These are phyloP conservation scores for Acanthamoeba culbertsoni DNA, from an alignment of 208 protist species.

Conservation along the genomic window DNA sequence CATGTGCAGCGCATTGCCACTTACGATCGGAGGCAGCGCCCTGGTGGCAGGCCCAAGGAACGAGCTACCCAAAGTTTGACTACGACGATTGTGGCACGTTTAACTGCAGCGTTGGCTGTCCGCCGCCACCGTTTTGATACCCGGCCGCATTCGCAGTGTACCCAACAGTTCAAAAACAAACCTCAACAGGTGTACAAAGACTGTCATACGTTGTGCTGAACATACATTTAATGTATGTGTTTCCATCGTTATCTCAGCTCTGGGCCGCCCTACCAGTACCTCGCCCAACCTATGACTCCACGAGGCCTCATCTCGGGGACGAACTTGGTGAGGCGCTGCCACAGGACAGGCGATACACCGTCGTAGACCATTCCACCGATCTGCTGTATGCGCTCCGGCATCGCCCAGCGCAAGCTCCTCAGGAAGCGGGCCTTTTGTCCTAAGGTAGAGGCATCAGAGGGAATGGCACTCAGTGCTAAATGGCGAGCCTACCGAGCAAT, in stretches of 20 bases:
- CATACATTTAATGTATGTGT: too few species aligned
- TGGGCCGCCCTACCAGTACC: not conserved
- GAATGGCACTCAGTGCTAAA: not conserved
- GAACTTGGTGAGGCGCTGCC: constrained; percentile 28
- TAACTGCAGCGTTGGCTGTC: not conserved
- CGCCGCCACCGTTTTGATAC: not conserved
- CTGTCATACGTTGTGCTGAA: too few species aligned
- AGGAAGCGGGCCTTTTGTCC: constrained; percentile 12
- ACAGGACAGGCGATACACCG: constrained; percentile 19
- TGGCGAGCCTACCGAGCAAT: not conserved
- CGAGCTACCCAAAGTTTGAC: not conserved
- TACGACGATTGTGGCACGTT: not conserved
- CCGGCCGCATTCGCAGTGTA: too few species aligned
- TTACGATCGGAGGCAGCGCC: not conserved
- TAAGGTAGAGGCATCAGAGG: not conserved
- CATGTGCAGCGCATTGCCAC: not conserved
- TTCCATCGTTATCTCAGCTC: too few species aligned
- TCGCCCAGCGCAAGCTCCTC: constrained; percentile 21
- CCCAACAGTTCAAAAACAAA: too few species aligned
- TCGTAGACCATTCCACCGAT: constrained; percentile 37
- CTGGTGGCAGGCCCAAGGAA: not conserved
- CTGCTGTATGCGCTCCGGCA: constrained; percentile 38
- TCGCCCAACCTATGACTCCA: not conserved
- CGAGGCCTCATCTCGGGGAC: not conserved
- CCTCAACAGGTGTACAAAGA: too few species aligned